A percentile compares a stretch with the other conserved stretches of the same genome.
phyloP scores from a whole-genome alignment of 2,329 filamentous ascomycete species.

The Podosphaera xanthii region DNA sequence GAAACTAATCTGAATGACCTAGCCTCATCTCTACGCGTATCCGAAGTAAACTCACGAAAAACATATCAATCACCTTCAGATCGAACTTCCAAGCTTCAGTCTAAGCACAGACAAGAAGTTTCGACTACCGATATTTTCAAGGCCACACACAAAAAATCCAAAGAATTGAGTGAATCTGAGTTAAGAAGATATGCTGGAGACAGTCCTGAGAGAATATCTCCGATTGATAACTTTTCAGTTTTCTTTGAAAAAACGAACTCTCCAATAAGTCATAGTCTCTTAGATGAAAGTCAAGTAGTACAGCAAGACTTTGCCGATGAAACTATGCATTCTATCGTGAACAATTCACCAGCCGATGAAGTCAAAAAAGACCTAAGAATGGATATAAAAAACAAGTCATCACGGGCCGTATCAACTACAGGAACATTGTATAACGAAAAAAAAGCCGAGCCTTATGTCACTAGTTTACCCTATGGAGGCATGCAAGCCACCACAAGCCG shows the following conservation, averaged over 20 bases:
- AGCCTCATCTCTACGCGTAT: not conserved
- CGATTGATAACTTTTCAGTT: not conserved
- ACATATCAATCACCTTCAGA: not conserved
- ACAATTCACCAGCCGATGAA: not conserved
- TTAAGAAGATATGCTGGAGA: not conserved
- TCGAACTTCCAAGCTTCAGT: not conserved
- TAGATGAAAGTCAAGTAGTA: not conserved
- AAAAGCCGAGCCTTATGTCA: not conserved
- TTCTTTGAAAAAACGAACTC: not conserved
- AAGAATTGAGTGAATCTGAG: not conserved
- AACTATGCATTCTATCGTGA: not conserved
- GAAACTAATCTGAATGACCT: too few relatives aligned
- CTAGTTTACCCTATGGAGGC: not conserved
- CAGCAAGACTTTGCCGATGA: not conserved
- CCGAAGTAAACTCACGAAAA: not conserved
- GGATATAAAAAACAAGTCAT: not conserved
- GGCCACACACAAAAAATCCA: not conserved
- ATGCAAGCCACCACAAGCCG: slow-evolving; percentile 3
- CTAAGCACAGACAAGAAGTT: not conserved
- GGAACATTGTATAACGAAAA: not conserved
- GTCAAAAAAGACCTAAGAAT: not conserved
- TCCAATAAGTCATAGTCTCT: not conserved
- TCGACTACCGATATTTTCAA: not conserved
- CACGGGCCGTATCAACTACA: not conserved
- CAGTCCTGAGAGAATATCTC: too few relatives aligned